phyloP scores from a whole-genome alignment of 441 rosid species.

The Iberis amara region DNA sequence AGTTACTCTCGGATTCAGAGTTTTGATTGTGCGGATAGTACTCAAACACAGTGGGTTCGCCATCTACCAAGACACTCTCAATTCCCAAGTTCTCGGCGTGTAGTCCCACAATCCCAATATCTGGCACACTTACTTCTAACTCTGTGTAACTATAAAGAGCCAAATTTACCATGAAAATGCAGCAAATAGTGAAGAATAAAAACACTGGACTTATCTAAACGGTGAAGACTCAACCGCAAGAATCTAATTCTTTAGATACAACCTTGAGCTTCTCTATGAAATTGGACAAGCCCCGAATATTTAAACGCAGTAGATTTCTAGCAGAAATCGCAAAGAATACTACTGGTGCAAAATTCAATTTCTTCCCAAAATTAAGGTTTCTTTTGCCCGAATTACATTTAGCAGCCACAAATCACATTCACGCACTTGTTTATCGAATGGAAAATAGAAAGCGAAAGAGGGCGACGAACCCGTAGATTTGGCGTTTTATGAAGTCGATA shows the following conservation, averaged over 20 bases:
- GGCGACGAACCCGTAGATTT: slow-evolving; percentile 65
- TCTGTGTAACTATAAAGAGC: slow-evolving; percentile 59
- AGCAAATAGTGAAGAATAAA: neutral
- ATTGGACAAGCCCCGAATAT: neutral
- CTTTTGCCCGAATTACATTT: neutral
- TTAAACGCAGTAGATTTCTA: neutral
- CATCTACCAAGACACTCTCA: slow-evolving; percentile 82
- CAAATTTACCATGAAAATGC: neutral
- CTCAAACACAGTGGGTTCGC: slow-evolving; percentile 82
- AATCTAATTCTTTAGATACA: no score
- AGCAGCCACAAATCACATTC: slow-evolving; percentile 10
- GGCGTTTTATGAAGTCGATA: slow-evolving; percentile 61
- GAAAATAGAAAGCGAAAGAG: slow-evolving; percentile 10
- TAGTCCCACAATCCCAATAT: slow-evolving; percentile 81
- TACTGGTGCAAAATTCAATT: neutral
- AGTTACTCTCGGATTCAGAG: slow-evolving; percentile 45
- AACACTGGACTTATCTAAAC: neutral
- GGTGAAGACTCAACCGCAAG: neutral
- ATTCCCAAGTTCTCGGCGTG: slow-evolving; percentile 91
- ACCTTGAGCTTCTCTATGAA: neutral
- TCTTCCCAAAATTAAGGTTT: slow-evolving; percentile 16
- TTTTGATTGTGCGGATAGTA: slow-evolving; percentile 71
- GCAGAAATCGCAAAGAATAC: no score
- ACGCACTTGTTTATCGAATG: neutral
- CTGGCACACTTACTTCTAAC: slow-evolving; percentile 89